Conservation (phyloP, 345 rosid genomes). For the Lagerstroemia speciosa region DNA sequence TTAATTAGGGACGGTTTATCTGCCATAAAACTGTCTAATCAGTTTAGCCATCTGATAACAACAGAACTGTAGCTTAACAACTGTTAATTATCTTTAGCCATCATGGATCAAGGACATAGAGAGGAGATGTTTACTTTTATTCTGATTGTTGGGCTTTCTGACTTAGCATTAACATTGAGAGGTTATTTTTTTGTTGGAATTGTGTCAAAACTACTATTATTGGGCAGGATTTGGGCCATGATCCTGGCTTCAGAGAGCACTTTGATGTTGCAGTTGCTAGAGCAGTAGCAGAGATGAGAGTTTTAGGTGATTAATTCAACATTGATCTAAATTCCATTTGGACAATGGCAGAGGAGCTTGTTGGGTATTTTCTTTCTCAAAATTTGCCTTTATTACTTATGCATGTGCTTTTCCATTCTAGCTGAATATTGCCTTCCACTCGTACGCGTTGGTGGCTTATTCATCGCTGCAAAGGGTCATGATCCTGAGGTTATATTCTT, state of each 20-base stretch:
- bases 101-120: too few species aligned
- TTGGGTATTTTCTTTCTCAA: neutral
- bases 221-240: constrained; percentile 69
- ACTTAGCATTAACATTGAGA: neutral
- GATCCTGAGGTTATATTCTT: constrained; percentile 58
- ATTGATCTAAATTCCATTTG: neutral
- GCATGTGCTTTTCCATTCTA: constrained; percentile 20
- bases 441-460: constrained; percentile 88
- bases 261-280: constrained; percentile 92
- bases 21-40: neutral
- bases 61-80: neutral
- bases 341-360: neutral
- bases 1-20: neutral
- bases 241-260: constrained; percentile 51
- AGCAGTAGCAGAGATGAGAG: constrained; percentile 95
- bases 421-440: constrained; percentile 95
- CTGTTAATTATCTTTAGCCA: neutral
- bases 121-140: neutral
- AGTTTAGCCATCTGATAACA: neutral
- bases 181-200: neutral
- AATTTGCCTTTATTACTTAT: neutral
- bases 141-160: neutral
- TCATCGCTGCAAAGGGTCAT: constrained; percentile 94
- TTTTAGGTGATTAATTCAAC: constrained; percentile 42
- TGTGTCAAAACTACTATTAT: constrained; percentile 17